phyloP scores from a whole-genome alignment of 73 alveolate genomes.

The Tetrahymena malaccensis region DNA sequence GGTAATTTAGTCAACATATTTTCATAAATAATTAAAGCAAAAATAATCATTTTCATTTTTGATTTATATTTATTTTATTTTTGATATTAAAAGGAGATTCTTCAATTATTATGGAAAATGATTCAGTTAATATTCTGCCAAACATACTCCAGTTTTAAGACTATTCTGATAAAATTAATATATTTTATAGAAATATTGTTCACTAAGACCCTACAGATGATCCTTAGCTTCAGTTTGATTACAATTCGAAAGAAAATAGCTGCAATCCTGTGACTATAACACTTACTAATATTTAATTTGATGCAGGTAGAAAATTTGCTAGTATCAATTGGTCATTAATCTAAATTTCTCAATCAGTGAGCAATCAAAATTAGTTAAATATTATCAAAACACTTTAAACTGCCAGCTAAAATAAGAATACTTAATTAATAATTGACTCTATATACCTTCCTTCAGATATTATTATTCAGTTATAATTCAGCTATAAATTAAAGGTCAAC shows the following conservation, averaged over 20 bases:
- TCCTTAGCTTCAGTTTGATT: neutral
- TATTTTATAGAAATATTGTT: neutral
- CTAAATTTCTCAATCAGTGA: too few species aligned
- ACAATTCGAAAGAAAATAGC: neutral
- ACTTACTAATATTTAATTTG: neutral
- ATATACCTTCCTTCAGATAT: neutral
- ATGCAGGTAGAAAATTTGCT: neutral
- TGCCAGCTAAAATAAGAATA: too few species aligned
- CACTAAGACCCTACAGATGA: neutral
- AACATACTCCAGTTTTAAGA: too few species aligned
- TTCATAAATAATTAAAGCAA: too few species aligned
- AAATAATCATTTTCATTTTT: too few species aligned
- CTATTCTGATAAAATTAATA: too few species aligned
- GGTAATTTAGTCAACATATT: neutral
- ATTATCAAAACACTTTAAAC: neutral
- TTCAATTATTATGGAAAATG: neutral
- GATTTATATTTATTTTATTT: too few species aligned
- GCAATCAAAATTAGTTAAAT: too few species aligned
- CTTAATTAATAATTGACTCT: neutral
- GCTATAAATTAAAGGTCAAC: neutral
- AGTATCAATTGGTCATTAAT: neutral
- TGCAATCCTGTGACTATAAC: neutral
- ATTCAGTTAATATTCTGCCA: too few species aligned
- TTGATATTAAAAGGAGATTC: too few species aligned
- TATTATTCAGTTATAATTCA: neutral